Evolutionary conservation across 495 filamentous ascomycete species (phyloP).

Genomic region (Rhypophila decipiens): DNA sequence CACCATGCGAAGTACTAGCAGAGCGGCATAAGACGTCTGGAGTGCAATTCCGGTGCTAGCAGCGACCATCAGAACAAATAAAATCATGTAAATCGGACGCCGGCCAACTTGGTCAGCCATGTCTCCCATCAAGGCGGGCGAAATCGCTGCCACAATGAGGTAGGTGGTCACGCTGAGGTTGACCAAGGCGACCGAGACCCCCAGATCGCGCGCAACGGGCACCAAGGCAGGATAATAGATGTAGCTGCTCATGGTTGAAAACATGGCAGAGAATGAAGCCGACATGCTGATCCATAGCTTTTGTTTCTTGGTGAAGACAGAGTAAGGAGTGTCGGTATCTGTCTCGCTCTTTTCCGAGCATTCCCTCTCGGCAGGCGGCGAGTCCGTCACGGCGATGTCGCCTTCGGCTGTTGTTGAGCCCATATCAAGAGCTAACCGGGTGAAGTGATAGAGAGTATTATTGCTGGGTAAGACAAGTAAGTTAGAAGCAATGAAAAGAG

Average conservation of each 20-base stretch:
- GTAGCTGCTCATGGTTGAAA: constrained; percentile 8
- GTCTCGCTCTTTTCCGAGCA: too few species aligned
- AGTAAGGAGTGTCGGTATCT: too few species aligned
- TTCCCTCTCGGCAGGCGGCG: too few species aligned
- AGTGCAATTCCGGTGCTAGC: constrained; percentile 48
- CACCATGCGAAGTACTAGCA: constrained; percentile 44
- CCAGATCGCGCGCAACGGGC: constrained; percentile 34
- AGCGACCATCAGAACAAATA: constrained; percentile 39
- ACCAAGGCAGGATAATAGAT: constrained; percentile 60
- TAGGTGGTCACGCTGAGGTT: constrained; percentile 50
- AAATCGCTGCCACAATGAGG: constrained; percentile 41
- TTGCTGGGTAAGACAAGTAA: too few species aligned
- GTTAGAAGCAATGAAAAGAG: too few species aligned
- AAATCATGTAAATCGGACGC: constrained; percentile 43
- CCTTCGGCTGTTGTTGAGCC: too few species aligned
- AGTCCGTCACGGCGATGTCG: too few species aligned
- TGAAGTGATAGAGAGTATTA: too few species aligned
- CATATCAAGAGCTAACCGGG: too few species aligned
- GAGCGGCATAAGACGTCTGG: constrained; percentile 38
- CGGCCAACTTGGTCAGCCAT: constrained; percentile 43
- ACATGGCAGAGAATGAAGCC: neutral
- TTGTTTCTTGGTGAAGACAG: neutral
- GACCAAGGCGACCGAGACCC: constrained; percentile 39
- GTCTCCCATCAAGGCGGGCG: constrained; percentile 43
- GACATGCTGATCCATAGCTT: neutral